Conservation (phyloP, 441 rosid genomes). For the Pelargonium myrrhifolium region DNA sequence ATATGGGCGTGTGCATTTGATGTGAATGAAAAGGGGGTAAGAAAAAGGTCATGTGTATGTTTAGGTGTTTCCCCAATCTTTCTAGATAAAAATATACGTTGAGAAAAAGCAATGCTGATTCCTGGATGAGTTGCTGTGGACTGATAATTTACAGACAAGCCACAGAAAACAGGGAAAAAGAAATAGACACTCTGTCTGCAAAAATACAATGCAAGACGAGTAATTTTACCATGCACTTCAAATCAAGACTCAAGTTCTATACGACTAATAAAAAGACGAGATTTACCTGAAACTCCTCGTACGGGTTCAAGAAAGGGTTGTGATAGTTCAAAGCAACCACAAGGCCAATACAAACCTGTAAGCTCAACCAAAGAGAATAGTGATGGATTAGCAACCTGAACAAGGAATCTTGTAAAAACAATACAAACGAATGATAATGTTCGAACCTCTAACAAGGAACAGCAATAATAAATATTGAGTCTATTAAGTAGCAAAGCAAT, state of each 20-base stretch:
- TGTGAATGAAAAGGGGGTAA: neutral
- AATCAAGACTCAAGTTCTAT: neutral
- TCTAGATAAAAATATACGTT: neutral
- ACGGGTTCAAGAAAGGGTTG: conserved; percentile 82
- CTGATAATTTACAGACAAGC: neutral
- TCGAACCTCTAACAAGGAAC: conserved; percentile 2
- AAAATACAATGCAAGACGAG: neutral
- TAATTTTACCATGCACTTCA: neutral
- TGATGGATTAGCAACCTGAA: conserved; percentile 19
- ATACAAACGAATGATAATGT: conserved; percentile 5
- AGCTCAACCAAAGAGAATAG: conserved; percentile 22
- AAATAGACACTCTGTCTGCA: neutral
- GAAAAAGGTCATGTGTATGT: neutral
- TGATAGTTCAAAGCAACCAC: conserved; percentile 86
- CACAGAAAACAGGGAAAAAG: neutral
- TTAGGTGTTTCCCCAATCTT: neutral
- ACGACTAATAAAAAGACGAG: conserved; percentile 7
- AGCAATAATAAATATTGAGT: neutral
- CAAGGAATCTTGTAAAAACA: conserved; percentile 7
- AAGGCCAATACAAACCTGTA: conserved; percentile 79
- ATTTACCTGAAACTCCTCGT: conserved; percentile 87
- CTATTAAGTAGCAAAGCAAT: neutral
- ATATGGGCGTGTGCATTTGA: neutral
- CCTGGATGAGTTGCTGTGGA: neutral
- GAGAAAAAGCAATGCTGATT: neutral